phyloP scores from a whole-genome alignment of 495 filamentous ascomycete species.

The Filosporella fistucella region DNA sequence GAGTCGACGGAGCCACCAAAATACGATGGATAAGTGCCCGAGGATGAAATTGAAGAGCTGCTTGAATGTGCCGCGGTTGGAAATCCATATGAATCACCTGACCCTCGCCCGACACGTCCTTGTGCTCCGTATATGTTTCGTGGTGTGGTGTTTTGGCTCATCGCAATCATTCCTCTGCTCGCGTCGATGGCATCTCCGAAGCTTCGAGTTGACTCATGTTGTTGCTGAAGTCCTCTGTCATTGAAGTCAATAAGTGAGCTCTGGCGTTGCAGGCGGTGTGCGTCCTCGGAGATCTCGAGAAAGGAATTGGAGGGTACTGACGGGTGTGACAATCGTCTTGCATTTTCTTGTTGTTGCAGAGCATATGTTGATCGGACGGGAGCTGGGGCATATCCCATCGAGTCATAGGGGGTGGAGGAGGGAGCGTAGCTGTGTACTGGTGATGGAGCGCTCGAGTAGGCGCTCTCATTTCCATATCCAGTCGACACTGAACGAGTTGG shows the following conservation, averaged over 20 bases:
- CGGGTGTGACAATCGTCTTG: constrained; percentile 83
- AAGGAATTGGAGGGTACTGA: constrained; percentile 62
- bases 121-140: constrained; percentile 80
- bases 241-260: constrained; percentile 58
- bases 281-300: constrained; percentile 32
- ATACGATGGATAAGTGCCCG: constrained; percentile 64
- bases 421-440: constrained; percentile 62
- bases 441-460: constrained; percentile 48
- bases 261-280: constrained; percentile 41
- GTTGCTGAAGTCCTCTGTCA: constrained; percentile 48
- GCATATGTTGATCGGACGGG: constrained; percentile 57
- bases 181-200: constrained; percentile 86
- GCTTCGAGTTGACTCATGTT: constrained; percentile 60
- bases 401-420: constrained; percentile 63
- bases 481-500: constrained; percentile 45
- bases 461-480: constrained; percentile 38
- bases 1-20: constrained; percentile 82
- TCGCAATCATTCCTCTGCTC: constrained; percentile 84
- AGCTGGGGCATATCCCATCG: constrained; percentile 56
- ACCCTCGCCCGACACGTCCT: constrained; percentile 53
- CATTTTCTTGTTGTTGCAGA: constrained; percentile 51
- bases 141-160: constrained; percentile 88
- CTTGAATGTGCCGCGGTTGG: constrained; percentile 77
- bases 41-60: constrained; percentile 91
- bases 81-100: constrained; percentile 90